A percentile compares a stretch with the other conserved stretches of the same genome.
phyloP scores from a whole-genome alignment of 2,329 filamentous ascomycete genomes.

The Penicillium sp. region DNA sequence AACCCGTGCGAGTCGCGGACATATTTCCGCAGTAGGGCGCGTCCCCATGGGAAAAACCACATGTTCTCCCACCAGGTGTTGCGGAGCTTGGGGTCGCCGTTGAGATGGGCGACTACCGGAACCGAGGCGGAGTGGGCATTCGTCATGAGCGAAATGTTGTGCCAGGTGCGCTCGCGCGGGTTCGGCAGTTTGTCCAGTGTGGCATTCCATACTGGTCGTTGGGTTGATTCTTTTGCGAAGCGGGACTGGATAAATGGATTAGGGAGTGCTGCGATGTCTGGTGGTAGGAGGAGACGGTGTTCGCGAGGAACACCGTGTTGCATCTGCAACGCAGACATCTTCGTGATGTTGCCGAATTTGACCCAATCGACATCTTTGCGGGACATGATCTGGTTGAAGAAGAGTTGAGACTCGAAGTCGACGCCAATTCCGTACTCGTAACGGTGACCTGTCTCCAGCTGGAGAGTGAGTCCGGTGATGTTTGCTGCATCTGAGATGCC shows the following conservation, averaged over 20 bases:
- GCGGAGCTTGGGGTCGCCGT: constrained; percentile 33
- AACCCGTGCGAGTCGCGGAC: constrained; percentile 46
- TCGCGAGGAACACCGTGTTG: constrained; percentile 39
- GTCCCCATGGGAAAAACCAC: constrained; percentile 50
- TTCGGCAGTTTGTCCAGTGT: constrained; percentile 46
- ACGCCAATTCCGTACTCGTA: constrained; percentile 54
- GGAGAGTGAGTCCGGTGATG: constrained; percentile 35
- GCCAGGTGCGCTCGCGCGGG: constrained; percentile 43
- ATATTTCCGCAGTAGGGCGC: constrained; percentile 51
- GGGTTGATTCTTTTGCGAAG: constrained; percentile 25
- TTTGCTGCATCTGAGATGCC: constrained; percentile 41
- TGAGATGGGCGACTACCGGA: constrained; percentile 46
- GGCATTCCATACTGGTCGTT: constrained; percentile 34
- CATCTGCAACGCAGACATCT: constrained; percentile 36
- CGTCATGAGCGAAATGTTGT: constrained; percentile 45
- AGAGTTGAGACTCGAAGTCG: constrained; percentile 52
- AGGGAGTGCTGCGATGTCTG: constrained; percentile 32
- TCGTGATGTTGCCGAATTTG: constrained; percentile 38
- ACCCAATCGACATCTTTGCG: constrained; percentile 44
- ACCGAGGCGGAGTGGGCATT: constrained; percentile 50
- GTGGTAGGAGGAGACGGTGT: constrained; percentile 39
- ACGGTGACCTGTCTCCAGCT: constrained; percentile 36
- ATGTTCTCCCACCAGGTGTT: constrained; percentile 45
- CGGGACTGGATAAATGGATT: constrained; percentile 38
- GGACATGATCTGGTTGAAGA: constrained; percentile 46